A percentile compares a stretch with the other conserved stretches of the same genome.
Evolutionary conservation across 176 grass and related monocot genomes (phyloP).

Genomic region (Echinochloa phyllopogon): DNA sequence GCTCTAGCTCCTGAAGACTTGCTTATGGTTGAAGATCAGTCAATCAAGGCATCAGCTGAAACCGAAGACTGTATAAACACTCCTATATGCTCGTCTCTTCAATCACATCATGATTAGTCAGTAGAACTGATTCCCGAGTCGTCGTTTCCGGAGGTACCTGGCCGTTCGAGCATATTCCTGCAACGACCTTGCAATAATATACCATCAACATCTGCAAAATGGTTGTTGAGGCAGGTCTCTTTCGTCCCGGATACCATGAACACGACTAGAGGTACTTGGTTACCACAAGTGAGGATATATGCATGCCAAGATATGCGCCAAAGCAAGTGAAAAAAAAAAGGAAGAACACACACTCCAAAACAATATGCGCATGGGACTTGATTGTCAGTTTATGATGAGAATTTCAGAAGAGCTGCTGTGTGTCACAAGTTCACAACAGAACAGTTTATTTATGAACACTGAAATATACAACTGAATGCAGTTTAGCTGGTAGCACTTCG

Average conservation of each 20-base stretch:
- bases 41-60: background rate
- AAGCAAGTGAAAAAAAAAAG: background rate
- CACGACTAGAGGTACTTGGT: background rate
- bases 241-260: constrained; percentile 8
- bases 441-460: background rate
- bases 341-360: no score
- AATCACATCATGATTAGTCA: background rate
- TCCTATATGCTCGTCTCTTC: background rate
- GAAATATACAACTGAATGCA: background rate
- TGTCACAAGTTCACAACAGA: background rate
- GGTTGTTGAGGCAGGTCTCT: background rate
- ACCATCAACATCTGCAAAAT: background rate
- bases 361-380: background rate
- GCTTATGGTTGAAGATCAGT: background rate
- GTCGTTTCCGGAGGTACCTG: background rate
- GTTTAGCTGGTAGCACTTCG: background rate
- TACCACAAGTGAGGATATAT: background rate
- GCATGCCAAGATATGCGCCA: background rate
- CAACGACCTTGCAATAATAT: background rate
- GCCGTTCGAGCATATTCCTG: background rate
- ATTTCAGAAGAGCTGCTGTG: background rate
- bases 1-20: background rate
- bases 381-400: background rate
- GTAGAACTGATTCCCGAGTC: background rate
- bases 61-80: background rate